A percentile compares a stretch with the other conserved stretches of the same genome.
Conservation (phyloP, 2,329 filamentous ascomycete genomes). For the Neofusicoccum ribis region DNA sequence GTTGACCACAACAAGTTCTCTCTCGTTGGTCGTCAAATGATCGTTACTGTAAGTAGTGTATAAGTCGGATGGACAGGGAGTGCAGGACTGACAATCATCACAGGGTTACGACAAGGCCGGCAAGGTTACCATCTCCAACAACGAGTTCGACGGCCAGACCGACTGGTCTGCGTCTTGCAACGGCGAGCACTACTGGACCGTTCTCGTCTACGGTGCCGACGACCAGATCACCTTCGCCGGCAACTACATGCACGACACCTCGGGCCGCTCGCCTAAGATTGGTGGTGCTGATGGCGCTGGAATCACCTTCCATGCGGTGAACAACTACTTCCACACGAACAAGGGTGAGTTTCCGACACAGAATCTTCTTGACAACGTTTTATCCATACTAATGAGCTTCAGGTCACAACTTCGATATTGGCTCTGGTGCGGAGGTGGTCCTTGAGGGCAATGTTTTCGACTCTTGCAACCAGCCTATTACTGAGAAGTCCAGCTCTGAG, state of each 20-base stretch:
- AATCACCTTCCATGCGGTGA: too few species aligned
- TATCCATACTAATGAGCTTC: too few species aligned
- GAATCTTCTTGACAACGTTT: too few species aligned
- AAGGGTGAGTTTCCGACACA: neutral
- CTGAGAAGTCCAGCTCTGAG: too few species aligned
- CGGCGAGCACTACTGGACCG: constrained; percentile 15
- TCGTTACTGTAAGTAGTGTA: constrained; percentile 29
- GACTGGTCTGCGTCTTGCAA: constrained; percentile 48
- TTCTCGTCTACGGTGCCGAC: constrained; percentile 41
- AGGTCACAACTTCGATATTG: too few species aligned
- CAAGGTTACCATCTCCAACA: constrained; percentile 49
- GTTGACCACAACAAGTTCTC: constrained; percentile 30
- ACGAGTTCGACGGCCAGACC: constrained; percentile 47
- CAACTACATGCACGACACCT: constrained; percentile 50
- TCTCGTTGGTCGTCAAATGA: constrained; percentile 48
- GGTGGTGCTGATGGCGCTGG: constrained; percentile 32
- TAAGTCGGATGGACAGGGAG: too few species aligned
- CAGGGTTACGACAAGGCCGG: constrained; percentile 2
- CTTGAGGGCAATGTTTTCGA: too few species aligned
- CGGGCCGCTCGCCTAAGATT: constrained; percentile 48
- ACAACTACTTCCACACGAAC: neutral
- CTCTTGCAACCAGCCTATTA: too few species aligned
- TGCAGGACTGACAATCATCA: too few species aligned
- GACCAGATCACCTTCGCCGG: constrained; percentile 46
- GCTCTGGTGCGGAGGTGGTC: too few species aligned